These are phyloP conservation scores for Aphanomyces euteiches DNA, from an alignment of 352 stramenopile genomes.

Conservation along the genomic window DNA sequence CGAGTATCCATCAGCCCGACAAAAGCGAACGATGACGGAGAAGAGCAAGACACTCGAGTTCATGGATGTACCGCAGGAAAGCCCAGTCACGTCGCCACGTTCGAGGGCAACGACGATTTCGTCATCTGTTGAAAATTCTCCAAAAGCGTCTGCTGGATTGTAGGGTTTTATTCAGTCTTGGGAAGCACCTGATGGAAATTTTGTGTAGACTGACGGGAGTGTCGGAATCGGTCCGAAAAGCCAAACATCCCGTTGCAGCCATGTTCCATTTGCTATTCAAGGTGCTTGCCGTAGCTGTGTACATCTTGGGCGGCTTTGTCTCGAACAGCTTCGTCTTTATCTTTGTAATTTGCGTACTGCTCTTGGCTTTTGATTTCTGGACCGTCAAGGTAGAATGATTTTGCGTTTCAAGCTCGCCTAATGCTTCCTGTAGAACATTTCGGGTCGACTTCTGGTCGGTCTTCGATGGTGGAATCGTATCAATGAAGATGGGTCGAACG, in stretches of 20 bases:
- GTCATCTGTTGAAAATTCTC: constrained; percentile 2
- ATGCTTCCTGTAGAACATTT: constrained; percentile 74
- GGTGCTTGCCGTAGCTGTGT: constrained; percentile 88
- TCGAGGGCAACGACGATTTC: constrained; percentile 19
- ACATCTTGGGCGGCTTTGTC: constrained; percentile 91
- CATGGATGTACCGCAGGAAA: constrained; percentile 53
- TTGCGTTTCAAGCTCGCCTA: background rate
- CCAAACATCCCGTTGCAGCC: constrained; percentile 91
- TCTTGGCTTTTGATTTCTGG: constrained; percentile 98
- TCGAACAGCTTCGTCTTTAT: constrained; percentile 94
- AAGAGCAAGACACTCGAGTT: constrained; percentile 61
- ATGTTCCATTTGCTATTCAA: constrained; percentile 99
- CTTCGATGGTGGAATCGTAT: constrained; percentile 98
- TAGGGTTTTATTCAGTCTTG: background rate
- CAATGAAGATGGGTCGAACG: constrained; percentile 90
- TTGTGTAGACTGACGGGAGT: constrained; percentile 58
- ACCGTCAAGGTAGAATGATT: constrained; percentile 86
- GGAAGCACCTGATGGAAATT: background rate
- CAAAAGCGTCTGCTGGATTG: background rate
- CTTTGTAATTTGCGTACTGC: constrained; percentile 95
- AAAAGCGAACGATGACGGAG: background rate
- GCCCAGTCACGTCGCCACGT: constrained; percentile 26
- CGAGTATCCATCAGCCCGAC: background rate
- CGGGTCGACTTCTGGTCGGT: constrained; percentile 86
- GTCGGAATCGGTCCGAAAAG: constrained; percentile 58